These are phyloP conservation scores for Fusarium sp. DNA, from an alignment of 2,329 filamentous ascomycete genomes.

Conservation along the genomic window DNA sequence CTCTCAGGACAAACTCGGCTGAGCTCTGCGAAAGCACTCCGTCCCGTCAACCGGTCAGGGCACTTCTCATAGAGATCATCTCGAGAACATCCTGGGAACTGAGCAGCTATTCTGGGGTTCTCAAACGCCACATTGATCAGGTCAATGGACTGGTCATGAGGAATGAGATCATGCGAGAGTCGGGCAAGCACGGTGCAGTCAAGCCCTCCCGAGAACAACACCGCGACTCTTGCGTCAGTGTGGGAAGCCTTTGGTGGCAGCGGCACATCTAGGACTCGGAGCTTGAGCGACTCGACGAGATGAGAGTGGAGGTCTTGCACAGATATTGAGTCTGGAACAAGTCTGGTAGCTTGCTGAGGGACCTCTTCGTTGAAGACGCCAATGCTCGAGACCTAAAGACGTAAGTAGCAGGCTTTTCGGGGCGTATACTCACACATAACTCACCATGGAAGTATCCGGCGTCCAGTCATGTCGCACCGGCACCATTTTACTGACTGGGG, in stretches of 20 bases:
- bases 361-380: constrained; percentile 62
- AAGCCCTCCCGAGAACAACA: constrained; percentile 93
- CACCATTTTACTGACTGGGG: constrained; percentile 6
- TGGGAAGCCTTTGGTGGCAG: constrained; percentile 55
- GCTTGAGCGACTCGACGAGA: constrained; percentile 69
- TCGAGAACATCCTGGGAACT: constrained; percentile 52
- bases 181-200: constrained; percentile 92
- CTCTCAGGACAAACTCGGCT: constrained; percentile 73
- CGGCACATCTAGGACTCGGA: constrained; percentile 75
- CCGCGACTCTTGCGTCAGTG: constrained; percentile 69
- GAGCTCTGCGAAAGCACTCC: constrained; percentile 82
- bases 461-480: constrained; percentile 46
- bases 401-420: constrained; percentile 55
- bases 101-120: constrained; percentile 80
- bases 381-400: constrained; percentile 62
- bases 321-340: constrained; percentile 54
- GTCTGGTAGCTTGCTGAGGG: constrained; percentile 45
- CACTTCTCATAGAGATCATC: constrained; percentile 78
- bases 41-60: constrained; percentile 89
- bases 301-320: constrained; percentile 64
- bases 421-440: constrained; percentile 40
- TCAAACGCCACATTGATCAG: constrained; percentile 97
- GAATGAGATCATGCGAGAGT: constrained; percentile 80
- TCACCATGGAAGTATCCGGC: constrained; percentile 56
- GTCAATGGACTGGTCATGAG: constrained; percentile 76